These are phyloP conservation scores for Ceratocystiopsis brevicomis DNA, from an alignment of 2,329 filamentous ascomycete species.

Conservation along the genomic window DNA sequence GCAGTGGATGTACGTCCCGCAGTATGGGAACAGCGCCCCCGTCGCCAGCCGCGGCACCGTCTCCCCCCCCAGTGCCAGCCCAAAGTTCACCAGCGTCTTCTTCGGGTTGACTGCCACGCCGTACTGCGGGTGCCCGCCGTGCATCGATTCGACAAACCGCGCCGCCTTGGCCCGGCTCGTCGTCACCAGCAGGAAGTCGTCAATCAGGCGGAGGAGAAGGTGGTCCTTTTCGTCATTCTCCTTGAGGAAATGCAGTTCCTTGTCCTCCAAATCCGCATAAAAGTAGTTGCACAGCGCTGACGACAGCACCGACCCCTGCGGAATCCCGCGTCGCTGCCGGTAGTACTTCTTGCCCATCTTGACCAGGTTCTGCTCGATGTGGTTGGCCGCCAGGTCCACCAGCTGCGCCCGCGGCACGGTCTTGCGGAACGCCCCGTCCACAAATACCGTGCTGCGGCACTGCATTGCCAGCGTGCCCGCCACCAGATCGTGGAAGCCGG, in stretches of 20 bases:
- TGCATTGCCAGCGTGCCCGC: conserved; percentile 19
- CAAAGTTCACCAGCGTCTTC: conserved; percentile 79
- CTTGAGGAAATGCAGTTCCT: conserved; percentile 46
- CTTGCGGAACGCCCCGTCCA: conserved; percentile 46
- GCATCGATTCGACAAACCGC: conserved; percentile 63
- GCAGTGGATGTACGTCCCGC: conserved; percentile 61
- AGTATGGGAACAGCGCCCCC: conserved; percentile 58
- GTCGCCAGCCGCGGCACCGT: conserved; percentile 28
- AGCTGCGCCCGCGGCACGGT: conserved; percentile 37
- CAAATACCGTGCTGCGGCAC: conserved; percentile 55
- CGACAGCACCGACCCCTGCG: conserved; percentile 80
- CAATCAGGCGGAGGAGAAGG: conserved; percentile 64
- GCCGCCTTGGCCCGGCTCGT: conserved; percentile 46
- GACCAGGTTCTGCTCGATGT: conserved; percentile 71
- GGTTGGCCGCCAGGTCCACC: conserved; percentile 52
- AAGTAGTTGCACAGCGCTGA: conserved; percentile 86
- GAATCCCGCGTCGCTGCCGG: conserved; percentile 73
- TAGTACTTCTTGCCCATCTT: conserved; percentile 80
- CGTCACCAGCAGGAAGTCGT: conserved; percentile 85
- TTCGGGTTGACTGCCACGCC: conserved; percentile 57
- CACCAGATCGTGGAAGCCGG: conserved; percentile 27
- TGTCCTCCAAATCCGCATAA: conserved; percentile 68
- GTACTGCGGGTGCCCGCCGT: conserved; percentile 57
- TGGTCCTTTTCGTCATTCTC: conserved; percentile 22
- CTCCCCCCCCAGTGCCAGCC: conserved; percentile 34